Percentiles rank a stretch among this genome's conserved stretches.
These are phyloP conservation scores for Amanita brunnescens DNA, from an alignment of 768 basidiomycete species.

Conservation along the genomic window DNA sequence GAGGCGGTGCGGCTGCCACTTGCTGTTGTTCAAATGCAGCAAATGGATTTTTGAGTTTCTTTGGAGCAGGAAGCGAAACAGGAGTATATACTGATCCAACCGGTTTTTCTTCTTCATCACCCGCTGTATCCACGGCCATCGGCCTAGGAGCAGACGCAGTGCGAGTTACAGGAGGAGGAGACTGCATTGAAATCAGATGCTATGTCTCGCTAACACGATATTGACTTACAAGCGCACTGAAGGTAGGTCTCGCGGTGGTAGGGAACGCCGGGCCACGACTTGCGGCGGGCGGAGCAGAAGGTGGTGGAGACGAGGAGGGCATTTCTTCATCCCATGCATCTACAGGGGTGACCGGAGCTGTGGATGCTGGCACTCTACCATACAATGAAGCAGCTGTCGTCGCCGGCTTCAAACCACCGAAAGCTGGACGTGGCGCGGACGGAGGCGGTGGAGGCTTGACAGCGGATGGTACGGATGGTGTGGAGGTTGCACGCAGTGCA, in stretches of 20 bases:
- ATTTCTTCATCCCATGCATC: constrained; percentile 56
- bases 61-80: constrained; percentile 75
- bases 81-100: constrained; percentile 87
- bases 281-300: constrained; percentile 32
- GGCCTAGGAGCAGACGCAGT: background rate
- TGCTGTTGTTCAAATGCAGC: constrained; percentile 45
- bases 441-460: constrained; percentile 31
- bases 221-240: constrained; percentile 20
- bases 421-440: constrained; percentile 38
- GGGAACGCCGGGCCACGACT: constrained; percentile 42
- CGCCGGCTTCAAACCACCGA: constrained; percentile 29
- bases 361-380: constrained; percentile 28
- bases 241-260: constrained; percentile 31
- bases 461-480: constrained; percentile 16
- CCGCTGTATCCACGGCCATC: constrained; percentile 17
- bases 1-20: constrained; percentile 22
- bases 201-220: background rate
- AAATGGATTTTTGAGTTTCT: constrained; percentile 82
- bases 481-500: constrained; percentile 41
- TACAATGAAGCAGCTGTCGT: constrained; percentile 35
- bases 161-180: background rate
- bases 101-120: constrained; percentile 72
- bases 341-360: constrained; percentile 25
- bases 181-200: background rate
- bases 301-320: constrained; percentile 28